Evolutionary conservation across 2,329 filamentous ascomycete genomes (phyloP).

Genomic region (Chrysoporthe deuterocubensis): DNA sequence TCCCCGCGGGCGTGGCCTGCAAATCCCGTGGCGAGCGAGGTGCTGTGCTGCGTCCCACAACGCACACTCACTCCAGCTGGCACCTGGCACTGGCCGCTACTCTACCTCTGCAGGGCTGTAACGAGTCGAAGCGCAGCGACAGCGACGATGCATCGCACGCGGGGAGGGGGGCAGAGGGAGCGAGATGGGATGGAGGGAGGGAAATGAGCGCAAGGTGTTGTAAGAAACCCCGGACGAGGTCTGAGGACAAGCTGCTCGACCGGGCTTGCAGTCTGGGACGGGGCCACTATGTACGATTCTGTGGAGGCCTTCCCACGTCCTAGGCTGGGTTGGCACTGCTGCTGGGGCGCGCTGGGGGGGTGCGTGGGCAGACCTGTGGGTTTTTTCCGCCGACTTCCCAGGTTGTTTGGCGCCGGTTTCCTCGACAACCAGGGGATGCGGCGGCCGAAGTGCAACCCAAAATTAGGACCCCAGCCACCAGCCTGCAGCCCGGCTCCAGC

Average conservation of each 20-base stretch:
- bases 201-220: neutral
- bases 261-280: neutral
- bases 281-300: neutral
- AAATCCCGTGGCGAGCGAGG: neutral
- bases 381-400: neutral
- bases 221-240: neutral
- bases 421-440: conserved; percentile 2
- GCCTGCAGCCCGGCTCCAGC: neutral
- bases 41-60: conserved; percentile 25
- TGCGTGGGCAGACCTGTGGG: neutral
- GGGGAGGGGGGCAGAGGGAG: neutral
- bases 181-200: neutral
- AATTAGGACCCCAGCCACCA: conserved; percentile 6
- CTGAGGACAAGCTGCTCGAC: neutral
- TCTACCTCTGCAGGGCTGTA: conserved; percentile 20
- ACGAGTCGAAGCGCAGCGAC: conserved; percentile 12
- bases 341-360: neutral
- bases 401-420: neutral
- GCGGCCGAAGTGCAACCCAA: conserved; percentile 1
- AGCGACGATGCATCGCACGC: conserved; percentile 26
- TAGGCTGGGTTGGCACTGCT: neutral
- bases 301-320: neutral
- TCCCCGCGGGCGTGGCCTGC: no score
- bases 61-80: neutral
- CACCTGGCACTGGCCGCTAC: neutral